A percentile compares a stretch with the other conserved stretches of the same genome.
Conservation (phyloP, 2,329 filamentous ascomycete species). For the Fonsecaea monophora region DNA sequence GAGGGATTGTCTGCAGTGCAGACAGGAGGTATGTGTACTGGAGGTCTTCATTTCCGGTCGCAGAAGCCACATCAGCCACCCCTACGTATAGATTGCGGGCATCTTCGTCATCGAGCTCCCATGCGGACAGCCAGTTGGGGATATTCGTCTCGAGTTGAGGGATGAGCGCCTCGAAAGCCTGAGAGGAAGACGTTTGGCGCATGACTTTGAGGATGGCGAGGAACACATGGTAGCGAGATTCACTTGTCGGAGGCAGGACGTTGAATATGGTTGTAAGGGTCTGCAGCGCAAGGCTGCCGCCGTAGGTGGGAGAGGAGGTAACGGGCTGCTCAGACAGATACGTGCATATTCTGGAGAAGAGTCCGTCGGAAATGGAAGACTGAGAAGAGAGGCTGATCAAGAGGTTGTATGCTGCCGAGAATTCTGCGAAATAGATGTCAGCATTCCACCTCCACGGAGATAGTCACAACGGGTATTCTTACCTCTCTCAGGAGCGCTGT, state of each 20-base stretch:
- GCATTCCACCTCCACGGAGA: conserved; percentile 9
- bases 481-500: conserved; percentile 87
- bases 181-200: conserved; percentile 70
- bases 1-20: conserved; percentile 78
- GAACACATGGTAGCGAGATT: conserved; percentile 88
- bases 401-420: conserved; percentile 94
- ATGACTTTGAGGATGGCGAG: conserved; percentile 86
- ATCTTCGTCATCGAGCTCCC: conserved; percentile 82
- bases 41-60: conserved; percentile 77
- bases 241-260: conserved; percentile 76
- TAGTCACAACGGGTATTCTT: conserved; percentile 12
- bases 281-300: conserved; percentile 82
- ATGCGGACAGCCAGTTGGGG: conserved; percentile 79
- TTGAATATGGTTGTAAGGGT: conserved; percentile 97
- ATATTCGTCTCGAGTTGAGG: conserved; percentile 79
- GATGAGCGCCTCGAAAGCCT: conserved; percentile 82
- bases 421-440: conserved; percentile 64
- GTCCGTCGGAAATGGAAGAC: conserved; percentile 81
- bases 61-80: conserved; percentile 79
- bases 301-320: conserved; percentile 82
- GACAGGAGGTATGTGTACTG: conserved; percentile 75
- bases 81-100: conserved; percentile 83
- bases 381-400: conserved; percentile 91
- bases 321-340: conserved; percentile 83
- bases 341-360: conserved; percentile 85